Conservation (phyloP, 495 filamentous ascomycete genomes). For the Opeltia flavorubescens region DNA sequence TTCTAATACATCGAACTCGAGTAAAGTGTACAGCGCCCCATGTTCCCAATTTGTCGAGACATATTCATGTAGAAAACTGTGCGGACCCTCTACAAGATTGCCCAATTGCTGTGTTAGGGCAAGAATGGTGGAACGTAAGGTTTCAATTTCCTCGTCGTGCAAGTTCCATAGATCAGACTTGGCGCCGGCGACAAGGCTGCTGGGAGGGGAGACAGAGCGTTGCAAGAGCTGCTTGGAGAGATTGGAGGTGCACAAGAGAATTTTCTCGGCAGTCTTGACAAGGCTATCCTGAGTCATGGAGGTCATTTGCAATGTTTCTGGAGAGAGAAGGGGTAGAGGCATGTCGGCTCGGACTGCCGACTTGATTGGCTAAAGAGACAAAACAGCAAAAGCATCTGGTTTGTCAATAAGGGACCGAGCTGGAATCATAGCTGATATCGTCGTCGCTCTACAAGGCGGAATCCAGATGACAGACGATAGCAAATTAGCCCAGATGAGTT, state of each 20-base stretch:
- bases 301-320: no score
- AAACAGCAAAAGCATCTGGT: no score
- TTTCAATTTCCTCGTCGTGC: background rate
- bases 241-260: background rate
- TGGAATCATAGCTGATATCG: no score
- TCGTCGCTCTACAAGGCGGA: no score
- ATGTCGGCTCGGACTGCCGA: no score
- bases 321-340: no score
- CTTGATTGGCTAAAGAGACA: no score
- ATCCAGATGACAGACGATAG: no score
- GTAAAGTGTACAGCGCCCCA: slow-evolving; percentile 4
- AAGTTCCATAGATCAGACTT: background rate
- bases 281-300: background rate
- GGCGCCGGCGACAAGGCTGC: background rate
- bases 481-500: no score
- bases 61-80: slow-evolving; percentile 5
- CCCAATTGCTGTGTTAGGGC: background rate
- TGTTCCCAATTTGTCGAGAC: slow-evolving; percentile 7
- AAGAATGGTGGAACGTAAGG: background rate
- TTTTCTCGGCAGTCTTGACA: background rate
- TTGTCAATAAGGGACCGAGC: no score
- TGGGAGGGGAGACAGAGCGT: background rate
- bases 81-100: slow-evolving; percentile 4
- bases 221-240: background rate
- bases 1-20: slow-evolving; percentile 4